Base-by-base conservation (phyloP, 495 filamentous ascomycete genomes). In the Aspergillus ostianus region DNA sequence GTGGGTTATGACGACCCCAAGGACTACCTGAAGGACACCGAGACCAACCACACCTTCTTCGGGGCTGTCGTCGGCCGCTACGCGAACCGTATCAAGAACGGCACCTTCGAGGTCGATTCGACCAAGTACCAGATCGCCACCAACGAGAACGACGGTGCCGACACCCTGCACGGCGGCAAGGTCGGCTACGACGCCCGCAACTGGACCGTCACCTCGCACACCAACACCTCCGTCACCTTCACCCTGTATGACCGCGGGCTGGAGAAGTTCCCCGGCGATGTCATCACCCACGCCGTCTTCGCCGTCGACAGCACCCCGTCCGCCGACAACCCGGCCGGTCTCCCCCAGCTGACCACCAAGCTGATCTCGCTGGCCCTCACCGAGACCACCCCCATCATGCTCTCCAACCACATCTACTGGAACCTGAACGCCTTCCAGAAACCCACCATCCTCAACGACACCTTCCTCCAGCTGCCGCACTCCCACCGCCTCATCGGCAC, bases 1-100 rank as follows among this genome's bases (percentile, higher is more conserved):
- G 83, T 86, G 21, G 91, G 91, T 46, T 94, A 88, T 62, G 90
- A 94, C 68, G 88, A 93, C 65, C 87, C 88, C 21, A 84, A 71
- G 44, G 79, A 88, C 55, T 96, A 94, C 68, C 66, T 78, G 8
- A 73, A 84, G 36, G 89, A 93, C 64, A 70, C 68, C 26, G 84
- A 92, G 62, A 73, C 71, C 44, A 79, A 83, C 53, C 89, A 90
- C 73, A 89, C 89, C 51, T 90, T 87, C 77, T 88, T 90, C 59
- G 90, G 90, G 47, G 79, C 86, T 7, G 82, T 91, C n/a, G 87
- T 86, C 6, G 90, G 90, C 41, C 87, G 90, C 18, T 93, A 93
- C 66, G 90, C 90, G 47, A 93, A 96, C 73, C 86, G 89, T 32
- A 96, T 94, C 75, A 90, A 88, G 80, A 94, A 94, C 71, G 86